Conservation (phyloP, 2,329 filamentous ascomycete species). For the Periglandula ipomoeae region DNA sequence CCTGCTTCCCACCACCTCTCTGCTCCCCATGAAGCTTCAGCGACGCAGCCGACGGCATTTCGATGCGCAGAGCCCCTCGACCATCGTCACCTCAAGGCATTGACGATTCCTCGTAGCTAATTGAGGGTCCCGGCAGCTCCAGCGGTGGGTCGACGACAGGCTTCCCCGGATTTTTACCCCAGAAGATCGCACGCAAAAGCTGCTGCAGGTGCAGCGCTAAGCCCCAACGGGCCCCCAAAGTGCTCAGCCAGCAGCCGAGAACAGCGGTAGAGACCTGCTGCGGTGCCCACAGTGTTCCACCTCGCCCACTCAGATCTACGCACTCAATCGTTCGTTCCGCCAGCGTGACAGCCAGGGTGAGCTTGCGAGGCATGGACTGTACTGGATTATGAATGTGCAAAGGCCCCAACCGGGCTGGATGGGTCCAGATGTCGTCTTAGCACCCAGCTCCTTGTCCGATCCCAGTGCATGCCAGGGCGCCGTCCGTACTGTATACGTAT, state of each 20-base stretch:
- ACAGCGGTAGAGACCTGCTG: not conserved
- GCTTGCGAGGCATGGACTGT: too few relatives aligned
- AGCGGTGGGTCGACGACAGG: slow-evolving; percentile 13
- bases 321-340: not conserved
- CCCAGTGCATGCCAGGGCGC: not conserved
- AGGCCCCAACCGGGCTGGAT: too few relatives aligned
- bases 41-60: not conserved
- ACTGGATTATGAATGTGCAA: too few relatives aligned
- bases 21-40: not conserved
- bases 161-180: slow-evolving; percentile 19
- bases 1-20: not conserved
- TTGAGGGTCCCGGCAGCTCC: not conserved
- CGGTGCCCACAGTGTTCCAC: not conserved
- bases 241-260: not conserved
- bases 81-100: not conserved
- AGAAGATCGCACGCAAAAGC: slow-evolving; percentile 10
- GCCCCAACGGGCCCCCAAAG: not conserved
- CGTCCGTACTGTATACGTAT: slow-evolving; percentile 1
- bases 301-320: not conserved
- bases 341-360: too few relatives aligned
- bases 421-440: too few relatives aligned
- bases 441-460: not conserved
- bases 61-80: not conserved
- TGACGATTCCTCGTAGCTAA: not conserved
- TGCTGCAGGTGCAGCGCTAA: slow-evolving; percentile 9